These are phyloP conservation scores for Arctostaphylos glauca DNA, from an alignment of 148 eudicot genomes.

Conservation along the genomic window DNA sequence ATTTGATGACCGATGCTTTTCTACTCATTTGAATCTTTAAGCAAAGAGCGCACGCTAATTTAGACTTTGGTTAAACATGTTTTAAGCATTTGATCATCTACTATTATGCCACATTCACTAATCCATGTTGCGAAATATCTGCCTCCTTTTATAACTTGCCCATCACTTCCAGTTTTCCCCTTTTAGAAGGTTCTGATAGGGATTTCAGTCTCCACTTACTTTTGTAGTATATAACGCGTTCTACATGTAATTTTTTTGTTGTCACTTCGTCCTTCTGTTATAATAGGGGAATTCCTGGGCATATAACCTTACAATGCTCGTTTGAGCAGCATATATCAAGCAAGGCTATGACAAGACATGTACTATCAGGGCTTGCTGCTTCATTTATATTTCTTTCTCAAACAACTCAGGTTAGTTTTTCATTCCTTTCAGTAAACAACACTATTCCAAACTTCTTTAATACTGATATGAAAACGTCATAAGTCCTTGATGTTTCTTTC, in stretches of 20 bases:
- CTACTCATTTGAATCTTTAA: constrained; percentile 6
- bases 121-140: background rate
- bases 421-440: background rate
- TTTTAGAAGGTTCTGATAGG: background rate
- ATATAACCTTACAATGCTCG: constrained; percentile 38
- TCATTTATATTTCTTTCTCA: constrained; percentile 66
- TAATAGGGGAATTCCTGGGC: constrained; percentile 38
- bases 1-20: background rate
- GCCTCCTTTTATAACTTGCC: background rate
- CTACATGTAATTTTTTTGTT: background rate
- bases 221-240: background rate
- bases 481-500: background rate
- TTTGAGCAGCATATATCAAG: constrained; percentile 33
- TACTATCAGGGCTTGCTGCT: constrained; percentile 69
- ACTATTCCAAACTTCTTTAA: background rate
- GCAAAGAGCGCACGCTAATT: background rate
- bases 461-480: background rate
- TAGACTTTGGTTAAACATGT: background rate
- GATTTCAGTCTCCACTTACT: background rate
- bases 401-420: constrained; percentile 59
- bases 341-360: constrained; percentile 41
- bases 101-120: background rate
- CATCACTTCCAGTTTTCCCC: background rate
- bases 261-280: constrained; percentile 2
- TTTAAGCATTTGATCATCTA: background rate